A percentile compares a stretch with the other conserved stretches of the same genome.
These are phyloP conservation scores for Fusarium chaquense DNA, from an alignment of 2,329 filamentous ascomycete genomes.

Conservation along the genomic window DNA sequence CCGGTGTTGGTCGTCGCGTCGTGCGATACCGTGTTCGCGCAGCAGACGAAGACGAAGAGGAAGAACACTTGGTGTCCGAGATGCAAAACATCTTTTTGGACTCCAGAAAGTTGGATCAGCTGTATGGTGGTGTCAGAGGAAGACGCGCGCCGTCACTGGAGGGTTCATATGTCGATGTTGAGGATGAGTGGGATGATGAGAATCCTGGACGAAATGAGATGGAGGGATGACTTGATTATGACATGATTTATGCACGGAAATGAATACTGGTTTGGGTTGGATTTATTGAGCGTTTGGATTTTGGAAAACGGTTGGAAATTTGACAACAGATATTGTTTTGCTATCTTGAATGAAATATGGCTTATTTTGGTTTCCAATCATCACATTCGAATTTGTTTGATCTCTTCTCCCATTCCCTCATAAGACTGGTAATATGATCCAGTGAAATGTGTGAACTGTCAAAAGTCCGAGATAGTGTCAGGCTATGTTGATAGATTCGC, in stretches of 20 bases:
- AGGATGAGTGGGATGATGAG: constrained; percentile 40
- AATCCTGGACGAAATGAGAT: constrained; percentile 29
- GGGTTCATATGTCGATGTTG: constrained; percentile 35
- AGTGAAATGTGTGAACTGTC: fast-evolving
- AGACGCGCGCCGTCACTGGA: constrained; percentile 10
- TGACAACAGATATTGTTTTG: constrained; percentile 7
- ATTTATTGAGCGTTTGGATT: neutral
- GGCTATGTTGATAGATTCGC: neutral
- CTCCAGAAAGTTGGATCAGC: constrained; percentile 16
- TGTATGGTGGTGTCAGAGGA: constrained; percentile 25
- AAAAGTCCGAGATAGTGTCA: too few relatives aligned
- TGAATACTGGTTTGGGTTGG: neutral
- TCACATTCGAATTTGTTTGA: neutral
- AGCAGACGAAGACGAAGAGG: constrained; percentile 15
- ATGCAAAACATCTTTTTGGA: constrained; percentile 38
- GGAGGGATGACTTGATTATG: constrained; percentile 20
- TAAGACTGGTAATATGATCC: too few relatives aligned
- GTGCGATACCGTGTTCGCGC: constrained; percentile 19
- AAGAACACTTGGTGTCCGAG: constrained; percentile 21
- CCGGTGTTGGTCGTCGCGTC: constrained; percentile 23
- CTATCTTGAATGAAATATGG: neutral
- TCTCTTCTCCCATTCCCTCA: neutral
- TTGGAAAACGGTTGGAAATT: neutral
- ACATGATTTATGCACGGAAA: neutral
- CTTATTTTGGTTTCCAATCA: neutral